Evolutionary conservation across 345 rosid species (phyloP).

Genomic region (Geranium rotundifolium): DNA sequence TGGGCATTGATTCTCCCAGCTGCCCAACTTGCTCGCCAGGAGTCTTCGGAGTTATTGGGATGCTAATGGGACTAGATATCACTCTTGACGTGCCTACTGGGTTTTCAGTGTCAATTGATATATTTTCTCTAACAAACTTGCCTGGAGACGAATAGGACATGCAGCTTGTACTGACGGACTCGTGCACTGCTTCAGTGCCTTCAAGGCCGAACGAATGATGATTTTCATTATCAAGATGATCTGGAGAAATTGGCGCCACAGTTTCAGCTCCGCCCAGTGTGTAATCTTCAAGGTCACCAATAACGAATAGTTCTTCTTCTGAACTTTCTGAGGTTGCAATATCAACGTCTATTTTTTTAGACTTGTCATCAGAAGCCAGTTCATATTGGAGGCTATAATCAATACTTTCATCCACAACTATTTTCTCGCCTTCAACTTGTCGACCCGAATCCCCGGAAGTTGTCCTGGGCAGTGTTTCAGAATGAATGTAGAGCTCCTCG

Average conservation of each 20-base stretch:
- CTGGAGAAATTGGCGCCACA: constrained; percentile 17
- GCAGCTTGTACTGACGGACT: constrained; percentile 9
- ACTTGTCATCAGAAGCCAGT: constrained; percentile 14
- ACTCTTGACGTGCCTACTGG: constrained; percentile 15
- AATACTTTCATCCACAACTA: not conserved
- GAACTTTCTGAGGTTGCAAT: constrained; percentile 28
- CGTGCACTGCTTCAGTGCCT: constrained; percentile 11
- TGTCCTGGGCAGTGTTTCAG: constrained; percentile 6
- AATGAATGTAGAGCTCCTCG: constrained; percentile 11
- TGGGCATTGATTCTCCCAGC: constrained; percentile 61
- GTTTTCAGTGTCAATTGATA: not conserved
- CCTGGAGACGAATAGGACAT: constrained; percentile 17
- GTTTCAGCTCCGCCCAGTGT: constrained; percentile 17
- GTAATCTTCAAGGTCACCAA: constrained; percentile 48
- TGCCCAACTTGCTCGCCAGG: constrained; percentile 23
- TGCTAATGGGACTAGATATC: constrained; percentile 36
- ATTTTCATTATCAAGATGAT: constrained; percentile 16
- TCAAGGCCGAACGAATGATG: constrained; percentile 11
- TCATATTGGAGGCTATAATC: constrained; percentile 7
- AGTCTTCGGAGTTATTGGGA: constrained; percentile 22
- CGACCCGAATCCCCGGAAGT: constrained; percentile 15
- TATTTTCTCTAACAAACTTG: constrained; percentile 12
- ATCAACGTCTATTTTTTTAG: constrained; percentile 14
- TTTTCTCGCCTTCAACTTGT: constrained; percentile 18
- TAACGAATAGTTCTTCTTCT: constrained; percentile 65